phyloP scores from a whole-genome alignment of 768 basidiomycete genomes.

The Strobilomyces echinocephalus region DNA sequence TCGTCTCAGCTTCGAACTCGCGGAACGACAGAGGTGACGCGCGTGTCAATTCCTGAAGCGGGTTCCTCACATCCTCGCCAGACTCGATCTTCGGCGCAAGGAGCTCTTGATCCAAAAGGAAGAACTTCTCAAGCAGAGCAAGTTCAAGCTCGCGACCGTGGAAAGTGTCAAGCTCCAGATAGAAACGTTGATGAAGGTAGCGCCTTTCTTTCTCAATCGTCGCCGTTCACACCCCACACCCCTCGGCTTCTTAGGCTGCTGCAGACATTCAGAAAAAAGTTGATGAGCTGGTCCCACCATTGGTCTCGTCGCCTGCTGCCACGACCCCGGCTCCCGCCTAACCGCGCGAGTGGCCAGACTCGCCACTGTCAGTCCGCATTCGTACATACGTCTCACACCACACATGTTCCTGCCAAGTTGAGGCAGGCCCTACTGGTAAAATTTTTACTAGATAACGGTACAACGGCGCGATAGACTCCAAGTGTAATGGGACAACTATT shows the following conservation, averaged over 20 bases:
- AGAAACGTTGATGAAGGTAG: conserved; percentile 70
- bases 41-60: conserved; percentile 1
- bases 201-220: not conserved
- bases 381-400: not conserved
- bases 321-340: conserved; percentile 26
- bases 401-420: not conserved
- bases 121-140: conserved; percentile 75
- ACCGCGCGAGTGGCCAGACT: not conserved
- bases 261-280: conserved; percentile 73
- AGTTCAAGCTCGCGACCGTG: conserved; percentile 62
- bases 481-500: conserved; percentile 19
- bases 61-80: conserved; percentile 27
- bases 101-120: conserved; percentile 70
- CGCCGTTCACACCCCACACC: conserved; percentile 10
- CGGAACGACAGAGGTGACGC: conserved; percentile 77
- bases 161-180: conserved; percentile 78
- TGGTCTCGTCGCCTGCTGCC: conserved; percentile 27
- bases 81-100: conserved; percentile 66
- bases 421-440: conserved; percentile 17
- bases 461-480: conserved; percentile 26
- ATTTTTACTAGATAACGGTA: conserved; percentile 29
- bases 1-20: conserved; percentile 80
- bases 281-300: conserved; percentile 55
- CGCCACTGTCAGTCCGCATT: not conserved
- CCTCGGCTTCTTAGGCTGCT: conserved; percentile 46